Evolutionary conservation across 225 moss, liverwort and hornwort species (phyloP).

Genomic region (Pseudisothecium myosuroides): DNA sequence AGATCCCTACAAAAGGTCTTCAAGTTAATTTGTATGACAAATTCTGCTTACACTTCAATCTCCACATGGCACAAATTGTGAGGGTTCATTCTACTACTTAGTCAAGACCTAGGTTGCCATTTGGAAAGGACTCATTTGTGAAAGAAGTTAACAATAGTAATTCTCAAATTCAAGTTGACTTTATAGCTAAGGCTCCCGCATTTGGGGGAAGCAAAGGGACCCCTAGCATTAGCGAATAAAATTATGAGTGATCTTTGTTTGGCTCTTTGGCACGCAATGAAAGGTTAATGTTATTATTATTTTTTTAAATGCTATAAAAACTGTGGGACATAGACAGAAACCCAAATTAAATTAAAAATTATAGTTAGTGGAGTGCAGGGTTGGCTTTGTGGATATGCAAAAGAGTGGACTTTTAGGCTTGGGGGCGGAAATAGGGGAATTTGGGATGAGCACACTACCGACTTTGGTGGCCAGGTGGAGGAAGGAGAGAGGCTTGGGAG

Average conservation of each 20-base stretch:
- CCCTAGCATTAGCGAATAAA: not conserved
- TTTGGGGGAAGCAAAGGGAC: not conserved
- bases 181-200: rapidly evolving
- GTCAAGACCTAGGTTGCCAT: not conserved
- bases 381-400: not conserved
- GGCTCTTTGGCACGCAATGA: not conserved
- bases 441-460: not conserved
- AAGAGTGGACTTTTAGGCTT: not conserved
- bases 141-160: not conserved
- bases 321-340: not conserved
- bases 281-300: not conserved
- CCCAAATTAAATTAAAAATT: not conserved
- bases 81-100: not conserved
- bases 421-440: not conserved
- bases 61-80: not conserved
- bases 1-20: rapidly evolving
- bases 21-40: not conserved
- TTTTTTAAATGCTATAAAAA: no score
- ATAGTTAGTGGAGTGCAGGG: not conserved
- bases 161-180: not conserved
- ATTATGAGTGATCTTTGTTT: not conserved
- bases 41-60: not conserved
- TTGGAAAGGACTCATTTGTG: not conserved
- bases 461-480: not conserved
- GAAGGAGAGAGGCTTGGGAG: not conserved